phyloP scores from a whole-genome alignment of 306 rosid genomes.

The Prunus mume region DNA sequence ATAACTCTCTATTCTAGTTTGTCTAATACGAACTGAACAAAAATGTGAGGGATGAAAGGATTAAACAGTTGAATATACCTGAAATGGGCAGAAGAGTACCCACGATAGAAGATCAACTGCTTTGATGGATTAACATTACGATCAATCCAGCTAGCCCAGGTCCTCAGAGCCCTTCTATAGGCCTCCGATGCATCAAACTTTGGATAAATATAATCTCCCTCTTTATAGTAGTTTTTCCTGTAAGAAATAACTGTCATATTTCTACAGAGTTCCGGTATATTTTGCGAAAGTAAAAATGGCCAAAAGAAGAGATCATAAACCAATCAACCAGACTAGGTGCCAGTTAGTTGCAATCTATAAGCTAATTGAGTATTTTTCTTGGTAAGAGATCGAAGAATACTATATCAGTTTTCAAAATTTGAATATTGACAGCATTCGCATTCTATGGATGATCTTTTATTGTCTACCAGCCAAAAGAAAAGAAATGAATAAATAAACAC shows the following conservation, averaged over 20 bases:
- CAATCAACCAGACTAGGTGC: background rate
- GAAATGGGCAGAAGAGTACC: conserved; percentile 94
- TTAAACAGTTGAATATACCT: conserved; percentile 42
- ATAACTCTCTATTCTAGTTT: background rate
- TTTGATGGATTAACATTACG: conserved; percentile 60
- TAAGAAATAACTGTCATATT: conserved; percentile 23
- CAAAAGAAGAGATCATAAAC: background rate
- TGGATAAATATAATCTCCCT: conserved; percentile 76
- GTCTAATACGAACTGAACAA: conserved; percentile 11
- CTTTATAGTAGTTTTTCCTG: conserved; percentile 87
- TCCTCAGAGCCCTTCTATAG: conserved; percentile 66
- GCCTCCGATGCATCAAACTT: conserved; percentile 79
- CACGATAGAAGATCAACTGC: conserved; percentile 83
- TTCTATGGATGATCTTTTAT: background rate
- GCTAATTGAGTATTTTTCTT: background rate
- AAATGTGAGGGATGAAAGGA: conserved; percentile 9
- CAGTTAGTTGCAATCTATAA: background rate
- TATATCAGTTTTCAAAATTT: background rate
- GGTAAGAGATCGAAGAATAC: background rate
- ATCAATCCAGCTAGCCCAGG: conserved; percentile 91
- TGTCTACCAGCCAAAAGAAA: background rate
- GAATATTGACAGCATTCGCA: background rate
- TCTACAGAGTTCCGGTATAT: background rate
- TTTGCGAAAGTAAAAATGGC: background rate
- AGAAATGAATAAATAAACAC: background rate